Percentiles rank a stretch among this genome's conserved stretches.
Conservation (phyloP, 345 rosid genomes). For the Ceriops tagal region DNA sequence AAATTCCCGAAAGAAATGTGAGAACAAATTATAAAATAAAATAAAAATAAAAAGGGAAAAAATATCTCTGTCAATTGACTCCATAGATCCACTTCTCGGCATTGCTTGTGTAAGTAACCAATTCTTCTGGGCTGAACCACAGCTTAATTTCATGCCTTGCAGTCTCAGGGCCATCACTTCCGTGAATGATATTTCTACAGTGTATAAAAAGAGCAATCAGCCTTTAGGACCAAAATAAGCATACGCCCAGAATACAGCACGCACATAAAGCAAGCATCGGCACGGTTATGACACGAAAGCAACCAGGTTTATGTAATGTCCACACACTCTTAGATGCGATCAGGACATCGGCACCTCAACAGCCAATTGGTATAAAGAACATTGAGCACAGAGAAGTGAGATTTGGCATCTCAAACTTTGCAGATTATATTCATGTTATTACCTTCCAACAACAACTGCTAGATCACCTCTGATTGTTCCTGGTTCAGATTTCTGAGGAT, state of each 20-base stretch:
- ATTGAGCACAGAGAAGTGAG: background rate
- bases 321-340: background rate
- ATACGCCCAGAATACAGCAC: too few species aligned
- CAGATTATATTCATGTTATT: conserved; percentile 10
- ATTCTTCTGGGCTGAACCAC: conserved; percentile 96
- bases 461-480: conserved; percentile 98
- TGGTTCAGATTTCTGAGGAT: conserved; percentile 98
- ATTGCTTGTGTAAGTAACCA: conserved; percentile 73
- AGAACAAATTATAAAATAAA: background rate
- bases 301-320: background rate
- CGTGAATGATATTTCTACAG: conserved; percentile 89
- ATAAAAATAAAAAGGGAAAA: background rate
- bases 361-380: background rate
- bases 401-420: background rate
- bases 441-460: conserved; percentile 95
- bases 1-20: conserved; percentile 18
- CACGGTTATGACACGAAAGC: background rate
- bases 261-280: background rate
- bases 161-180: conserved; percentile 98
- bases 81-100: conserved; percentile 95
- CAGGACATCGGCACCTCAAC: background rate
- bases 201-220: background rate
- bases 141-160: conserved; percentile 82
- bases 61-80: conserved; percentile 33
- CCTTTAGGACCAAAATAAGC: background rate